These are phyloP conservation scores for Ophiocordyceps camponoti-leonardi DNA, from an alignment of 2,329 filamentous ascomycete genomes.

Conservation along the genomic window DNA sequence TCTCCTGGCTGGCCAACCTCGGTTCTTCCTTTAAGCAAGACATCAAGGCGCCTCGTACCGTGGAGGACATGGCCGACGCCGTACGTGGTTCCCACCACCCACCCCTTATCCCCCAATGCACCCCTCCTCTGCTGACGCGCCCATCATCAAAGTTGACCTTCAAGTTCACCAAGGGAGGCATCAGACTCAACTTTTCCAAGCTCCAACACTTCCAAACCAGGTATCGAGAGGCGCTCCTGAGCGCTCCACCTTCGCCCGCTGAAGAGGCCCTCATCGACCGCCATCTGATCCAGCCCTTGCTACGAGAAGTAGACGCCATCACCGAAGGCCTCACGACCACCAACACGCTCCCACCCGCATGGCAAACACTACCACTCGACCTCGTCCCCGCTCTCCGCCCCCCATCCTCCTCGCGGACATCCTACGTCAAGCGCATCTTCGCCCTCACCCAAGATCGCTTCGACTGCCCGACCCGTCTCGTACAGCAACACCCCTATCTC, in stretches of 20 bases:
- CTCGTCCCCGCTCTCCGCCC: constrained; percentile 10
- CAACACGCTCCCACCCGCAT: constrained; percentile 4
- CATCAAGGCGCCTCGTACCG: constrained; percentile 19
- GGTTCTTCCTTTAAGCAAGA: constrained; percentile 15
- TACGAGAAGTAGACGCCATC: constrained; percentile 10
- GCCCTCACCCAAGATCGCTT: constrained; percentile 9
- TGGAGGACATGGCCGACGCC: constrained; percentile 53
- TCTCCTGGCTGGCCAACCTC: constrained; percentile 71
- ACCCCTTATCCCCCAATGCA: background rate
- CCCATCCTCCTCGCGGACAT: background rate
- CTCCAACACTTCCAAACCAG: constrained; percentile 62
- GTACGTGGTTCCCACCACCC: constrained; percentile 23
- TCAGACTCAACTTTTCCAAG: constrained; percentile 66
- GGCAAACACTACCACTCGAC: constrained; percentile 8
- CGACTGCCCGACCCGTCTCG: constrained; percentile 5
- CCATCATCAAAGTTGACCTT: constrained; percentile 45
- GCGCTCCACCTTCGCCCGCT: constrained; percentile 6
- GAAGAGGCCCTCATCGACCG: constrained; percentile 9
- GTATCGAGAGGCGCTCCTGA: constrained; percentile 28
- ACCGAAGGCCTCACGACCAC: background rate
- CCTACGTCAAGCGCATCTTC: constrained; percentile 2
- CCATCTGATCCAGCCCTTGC: constrained; percentile 7
- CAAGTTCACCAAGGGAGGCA: constrained; percentile 83
- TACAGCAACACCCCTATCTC: constrained; percentile 17
- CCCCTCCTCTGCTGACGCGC: constrained; percentile 8